A percentile compares a stretch with the other conserved stretches of the same genome.
Conservation (phyloP, 108 stramenopile species). For the Seminavis robusta region DNA sequence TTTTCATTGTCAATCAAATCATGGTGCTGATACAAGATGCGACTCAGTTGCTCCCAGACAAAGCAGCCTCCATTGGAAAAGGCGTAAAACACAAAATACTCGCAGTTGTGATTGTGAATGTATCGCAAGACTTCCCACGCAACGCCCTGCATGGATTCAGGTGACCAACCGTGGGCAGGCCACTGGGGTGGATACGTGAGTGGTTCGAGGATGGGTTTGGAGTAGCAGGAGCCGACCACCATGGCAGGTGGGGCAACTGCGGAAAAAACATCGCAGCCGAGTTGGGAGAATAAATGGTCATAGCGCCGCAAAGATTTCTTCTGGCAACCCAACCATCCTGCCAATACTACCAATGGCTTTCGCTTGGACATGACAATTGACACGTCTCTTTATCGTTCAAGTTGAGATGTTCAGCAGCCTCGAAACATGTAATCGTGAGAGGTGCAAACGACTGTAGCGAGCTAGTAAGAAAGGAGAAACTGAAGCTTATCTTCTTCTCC, state of each 20-base stretch:
- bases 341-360: slow-evolving; percentile 57
- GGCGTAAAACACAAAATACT: slow-evolving; percentile 47
- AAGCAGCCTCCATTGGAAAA: slow-evolving; percentile 89
- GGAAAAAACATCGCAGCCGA: slow-evolving; percentile 48
- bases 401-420: too few species aligned
- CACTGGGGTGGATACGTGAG: slow-evolving; percentile 1
- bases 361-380: too few species aligned
- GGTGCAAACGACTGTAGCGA: too few species aligned
- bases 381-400: too few species aligned
- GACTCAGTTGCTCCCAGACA: slow-evolving; percentile 72
- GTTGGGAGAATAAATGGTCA: slow-evolving; percentile 37
- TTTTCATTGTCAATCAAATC: not conserved
- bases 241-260: slow-evolving; percentile 49
- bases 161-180: not conserved
- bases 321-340: slow-evolving; percentile 82
- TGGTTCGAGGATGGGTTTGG: not conserved
- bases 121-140: slow-evolving; percentile 45
- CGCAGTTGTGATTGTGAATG: slow-evolving; percentile 30
- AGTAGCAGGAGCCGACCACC: slow-evolving; percentile 36
- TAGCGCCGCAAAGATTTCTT: slow-evolving; percentile 46
- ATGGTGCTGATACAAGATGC: slow-evolving; percentile 22
- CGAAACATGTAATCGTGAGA: too few species aligned
- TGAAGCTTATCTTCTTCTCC: too few species aligned
- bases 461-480: too few species aligned
- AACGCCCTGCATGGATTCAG: slow-evolving; percentile 40